These are phyloP conservation scores for Ogataea nitratoaversa DNA, from an alignment of 805 yeast genomes.

Conservation along the genomic window DNA sequence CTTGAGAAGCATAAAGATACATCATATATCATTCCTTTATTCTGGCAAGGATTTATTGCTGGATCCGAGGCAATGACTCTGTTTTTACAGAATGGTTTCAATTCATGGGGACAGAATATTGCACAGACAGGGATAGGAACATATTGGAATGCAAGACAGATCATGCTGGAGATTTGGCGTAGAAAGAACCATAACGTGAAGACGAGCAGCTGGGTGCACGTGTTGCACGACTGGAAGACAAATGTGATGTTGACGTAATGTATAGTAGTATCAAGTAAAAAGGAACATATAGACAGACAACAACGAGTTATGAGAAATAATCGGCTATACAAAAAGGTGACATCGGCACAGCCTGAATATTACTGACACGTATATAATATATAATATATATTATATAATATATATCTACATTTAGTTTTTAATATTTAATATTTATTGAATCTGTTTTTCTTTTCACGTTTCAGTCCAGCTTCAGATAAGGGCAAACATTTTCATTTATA, in stretches of 20 bases:
- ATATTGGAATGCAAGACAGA: conserved; percentile 82
- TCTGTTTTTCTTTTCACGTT: no score
- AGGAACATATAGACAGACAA: no score
- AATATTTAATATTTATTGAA: no score
- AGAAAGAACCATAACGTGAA: conserved; percentile 57
- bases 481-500: no score
- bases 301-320: no score
- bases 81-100: conserved; percentile 59
- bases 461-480: no score
- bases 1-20: conserved; percentile 47
- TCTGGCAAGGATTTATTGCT: conserved; percentile 88
- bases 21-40: conserved; percentile 61
- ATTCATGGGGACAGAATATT: conserved; percentile 68
- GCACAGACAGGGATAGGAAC: conserved; percentile 64
- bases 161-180: conserved; percentile 83
- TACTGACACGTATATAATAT: no score
- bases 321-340: no score
- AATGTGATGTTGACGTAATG: conserved; percentile 63
- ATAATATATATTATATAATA: no score
- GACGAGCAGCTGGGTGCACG: conserved; percentile 72
- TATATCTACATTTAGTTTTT: no score
- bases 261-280: no score
- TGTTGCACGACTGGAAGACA: conserved; percentile 80
- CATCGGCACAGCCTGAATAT: no score
- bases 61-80: conserved; percentile 71